phyloP scores from a whole-genome alignment of 768 basidiomycete species.

The Lactarius quietus region DNA sequence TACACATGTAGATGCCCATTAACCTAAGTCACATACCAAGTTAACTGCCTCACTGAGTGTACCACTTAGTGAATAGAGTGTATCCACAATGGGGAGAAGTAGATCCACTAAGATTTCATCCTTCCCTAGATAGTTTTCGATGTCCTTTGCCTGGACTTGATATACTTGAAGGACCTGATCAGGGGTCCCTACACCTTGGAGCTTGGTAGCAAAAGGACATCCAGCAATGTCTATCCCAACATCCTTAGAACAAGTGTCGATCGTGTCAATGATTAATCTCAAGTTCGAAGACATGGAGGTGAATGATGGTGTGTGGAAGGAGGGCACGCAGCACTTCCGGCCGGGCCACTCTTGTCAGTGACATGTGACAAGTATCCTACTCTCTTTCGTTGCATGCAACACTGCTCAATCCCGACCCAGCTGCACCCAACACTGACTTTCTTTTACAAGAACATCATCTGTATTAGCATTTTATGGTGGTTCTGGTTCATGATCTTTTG shows the following conservation, averaged over 20 bases:
- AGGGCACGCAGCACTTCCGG: too few relatives aligned
- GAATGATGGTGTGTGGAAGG: too few relatives aligned
- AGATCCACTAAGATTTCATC: neutral
- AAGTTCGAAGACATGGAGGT: too few relatives aligned
- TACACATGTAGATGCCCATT: too few relatives aligned
- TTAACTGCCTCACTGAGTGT: neutral
- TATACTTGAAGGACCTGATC: neutral
- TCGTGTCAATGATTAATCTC: too few relatives aligned
- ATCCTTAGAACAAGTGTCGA: too few relatives aligned
- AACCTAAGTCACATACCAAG: neutral
- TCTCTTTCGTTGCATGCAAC: too few relatives aligned
- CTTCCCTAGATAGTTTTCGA: neutral
- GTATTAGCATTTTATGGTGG: constrained; percentile 94
- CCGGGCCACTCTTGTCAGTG: too few relatives aligned
- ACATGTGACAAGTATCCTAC: too few relatives aligned
- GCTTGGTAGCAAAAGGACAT: neutral
- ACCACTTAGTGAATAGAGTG: too few relatives aligned
- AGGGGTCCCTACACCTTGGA: neutral
- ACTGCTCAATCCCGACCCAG: too few relatives aligned
- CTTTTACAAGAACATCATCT: constrained; percentile 98
- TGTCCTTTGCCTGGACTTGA: neutral
- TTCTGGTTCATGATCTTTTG: constrained; percentile 98
- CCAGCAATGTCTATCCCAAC: neutral
- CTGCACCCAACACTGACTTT: too few relatives aligned
- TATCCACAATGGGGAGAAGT: neutral